Percentiles rank a stretch among this genome's conserved stretches.
These are phyloP conservation scores for Venturia aucupariae DNA, from an alignment of 2,329 filamentous ascomycete species.

Conservation along the genomic window DNA sequence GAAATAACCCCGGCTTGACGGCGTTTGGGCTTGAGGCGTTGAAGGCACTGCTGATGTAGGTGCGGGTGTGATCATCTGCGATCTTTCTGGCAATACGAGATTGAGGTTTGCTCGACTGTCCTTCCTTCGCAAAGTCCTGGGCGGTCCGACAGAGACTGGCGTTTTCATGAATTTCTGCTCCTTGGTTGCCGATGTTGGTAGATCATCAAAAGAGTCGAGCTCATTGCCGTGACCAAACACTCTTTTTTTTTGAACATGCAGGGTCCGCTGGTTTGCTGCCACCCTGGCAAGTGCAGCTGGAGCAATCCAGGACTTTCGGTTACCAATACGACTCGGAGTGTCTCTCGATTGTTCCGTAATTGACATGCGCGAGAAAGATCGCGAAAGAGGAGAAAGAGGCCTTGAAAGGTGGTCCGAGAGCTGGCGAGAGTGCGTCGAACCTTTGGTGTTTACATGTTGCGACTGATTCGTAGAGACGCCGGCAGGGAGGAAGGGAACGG, in stretches of 20 bases:
- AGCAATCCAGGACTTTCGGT: slow-evolving; percentile 36
- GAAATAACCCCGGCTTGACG: slow-evolving; percentile 40
- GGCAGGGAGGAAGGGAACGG: slow-evolving; percentile 69
- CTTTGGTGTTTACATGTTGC: slow-evolving; percentile 68
- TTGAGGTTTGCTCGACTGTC: slow-evolving; percentile 11
- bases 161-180: slow-evolving; percentile 79
- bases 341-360: slow-evolving; percentile 33
- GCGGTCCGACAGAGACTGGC: slow-evolving; percentile 55
- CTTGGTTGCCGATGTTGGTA: slow-evolving; percentile 74
- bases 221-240: slow-evolving; percentile 88
- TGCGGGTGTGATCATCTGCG: slow-evolving; percentile 32
- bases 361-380: slow-evolving; percentile 39
- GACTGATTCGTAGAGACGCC: slow-evolving; percentile 65
- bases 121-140: slow-evolving; percentile 36
- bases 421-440: slow-evolving; percentile 61
- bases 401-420: slow-evolving; percentile 27
- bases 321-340: slow-evolving; percentile 37
- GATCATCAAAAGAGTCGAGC: slow-evolving; percentile 85
- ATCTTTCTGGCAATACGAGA: slow-evolving; percentile 5
- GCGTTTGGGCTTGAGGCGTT: slow-evolving; percentile 40
- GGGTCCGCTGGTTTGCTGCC: slow-evolving; percentile 48
- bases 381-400: slow-evolving; percentile 36
- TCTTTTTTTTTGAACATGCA: slow-evolving; percentile 58
- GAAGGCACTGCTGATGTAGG: slow-evolving; percentile 29
- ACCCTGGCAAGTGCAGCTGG: slow-evolving; percentile 41